Percentiles rank a stretch among this genome's conserved stretches.
These are phyloP conservation scores for Pseudogymnoascus sp. DNA, from an alignment of 2,329 filamentous ascomycete species.

Conservation along the genomic window DNA sequence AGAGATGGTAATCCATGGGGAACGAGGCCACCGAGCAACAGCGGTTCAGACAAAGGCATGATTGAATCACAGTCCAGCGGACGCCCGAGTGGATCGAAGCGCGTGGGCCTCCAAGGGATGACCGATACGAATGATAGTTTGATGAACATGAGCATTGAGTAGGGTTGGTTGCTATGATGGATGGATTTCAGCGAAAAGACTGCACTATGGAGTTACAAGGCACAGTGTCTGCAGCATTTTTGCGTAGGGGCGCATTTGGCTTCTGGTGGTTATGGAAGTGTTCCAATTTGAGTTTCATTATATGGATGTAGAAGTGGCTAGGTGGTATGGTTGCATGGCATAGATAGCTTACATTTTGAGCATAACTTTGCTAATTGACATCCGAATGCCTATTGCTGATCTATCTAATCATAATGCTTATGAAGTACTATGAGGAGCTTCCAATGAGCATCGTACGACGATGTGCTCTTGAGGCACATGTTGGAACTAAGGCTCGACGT, in stretches of 20 bases:
- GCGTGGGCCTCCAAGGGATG: constrained; percentile 86
- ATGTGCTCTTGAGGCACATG: neutral
- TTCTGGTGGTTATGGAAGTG: neutral
- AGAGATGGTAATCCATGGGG: constrained; percentile 64
- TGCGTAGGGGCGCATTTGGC: neutral
- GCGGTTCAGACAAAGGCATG: constrained; percentile 42
- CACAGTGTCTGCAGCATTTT: neutral
- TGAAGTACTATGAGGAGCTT: neutral
- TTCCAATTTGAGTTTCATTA: neutral
- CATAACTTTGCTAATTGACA: neutral
- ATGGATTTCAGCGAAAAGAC: neutral
- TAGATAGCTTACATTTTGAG: neutral
- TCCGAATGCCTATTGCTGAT: neutral
- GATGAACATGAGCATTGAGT: constrained; percentile 97
- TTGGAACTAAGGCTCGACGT: neutral
- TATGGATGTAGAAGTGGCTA: neutral
- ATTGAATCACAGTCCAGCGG: constrained; percentile 35
- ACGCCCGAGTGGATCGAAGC: constrained; percentile 25
- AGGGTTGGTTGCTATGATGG: neutral
- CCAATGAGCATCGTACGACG: neutral
- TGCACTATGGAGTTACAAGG: constrained; percentile 4
- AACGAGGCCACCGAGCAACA: constrained; percentile 55
- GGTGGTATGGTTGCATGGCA: neutral
- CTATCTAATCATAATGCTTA: neutral
- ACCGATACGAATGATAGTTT: constrained; percentile 88